Evolutionary conservation across 2,329 filamentous ascomycete genomes (phyloP), one percentile per base, ranked within the genome.

Genomic region (Alternaria incomplexa): DNA sequence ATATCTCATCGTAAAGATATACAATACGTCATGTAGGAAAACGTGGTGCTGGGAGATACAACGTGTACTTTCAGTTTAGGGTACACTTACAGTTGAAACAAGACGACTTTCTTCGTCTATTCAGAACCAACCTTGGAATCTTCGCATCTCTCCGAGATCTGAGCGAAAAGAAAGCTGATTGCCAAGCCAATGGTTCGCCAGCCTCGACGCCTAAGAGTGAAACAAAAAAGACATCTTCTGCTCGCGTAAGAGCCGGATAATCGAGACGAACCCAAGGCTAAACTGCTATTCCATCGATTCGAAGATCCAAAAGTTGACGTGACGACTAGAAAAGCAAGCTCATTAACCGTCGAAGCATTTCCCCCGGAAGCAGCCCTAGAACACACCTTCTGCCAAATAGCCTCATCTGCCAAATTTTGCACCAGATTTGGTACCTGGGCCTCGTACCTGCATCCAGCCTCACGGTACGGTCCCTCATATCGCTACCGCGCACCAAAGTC

Each of bases 161-260:
- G 26, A 13, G 11, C 40, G n/a, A 43, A 52, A 52, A 62, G 50
- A 53, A 23, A 12, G 1, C 6, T 9, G n/a, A 9, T 30, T 44
- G 59, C 59, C 59, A 62, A 62, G 59, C 43, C 23, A 51, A 58
- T 62, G 59, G 59, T 62, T 62, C 59, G 4, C 28, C 30, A 40
- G 47, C 9, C 28, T 20, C 54, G 40, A n/a, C 6, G 9, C 48
- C n/a, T 9, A 11, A 52, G 22, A 23, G 20, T 40, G 28, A 52
- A 30, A 25, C 28, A 25, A 23, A 30, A 23, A 36, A 6, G 28
- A 40, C 5, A 5, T 6, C 12, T 10, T 40, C 9, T 12, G 9
- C 20, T 25, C 13, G 30, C 48, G 30, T n/a, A 40, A 13, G 9
- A n/a, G 23, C 28, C 9, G 22, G 20, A 10, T 36, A 40, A 22